These are phyloP conservation scores for Tylopilus sp. DNA, from an alignment of 768 basidiomycete species.

Conservation along the genomic window DNA sequence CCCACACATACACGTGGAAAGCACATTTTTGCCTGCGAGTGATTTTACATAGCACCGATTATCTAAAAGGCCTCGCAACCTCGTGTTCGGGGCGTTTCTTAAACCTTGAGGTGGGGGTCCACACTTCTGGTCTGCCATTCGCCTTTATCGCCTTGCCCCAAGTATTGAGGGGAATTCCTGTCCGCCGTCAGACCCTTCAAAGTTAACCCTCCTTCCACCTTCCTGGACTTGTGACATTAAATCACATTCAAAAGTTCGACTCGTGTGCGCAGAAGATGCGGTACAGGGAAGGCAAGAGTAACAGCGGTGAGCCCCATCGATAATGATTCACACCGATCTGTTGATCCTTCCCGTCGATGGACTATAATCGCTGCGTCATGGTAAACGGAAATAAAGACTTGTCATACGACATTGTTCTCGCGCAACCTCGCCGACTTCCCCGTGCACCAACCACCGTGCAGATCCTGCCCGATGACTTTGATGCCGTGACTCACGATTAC, in stretches of 20 bases:
- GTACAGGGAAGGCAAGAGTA: slow-evolving; percentile 23
- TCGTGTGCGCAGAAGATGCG: slow-evolving; percentile 15
- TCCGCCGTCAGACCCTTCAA: not conserved
- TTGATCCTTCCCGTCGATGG: slow-evolving; percentile 16
- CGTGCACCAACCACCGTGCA: slow-evolving; percentile 33
- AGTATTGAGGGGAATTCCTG: not conserved
- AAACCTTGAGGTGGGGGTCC: slow-evolving; percentile 8
- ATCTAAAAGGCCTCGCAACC: slow-evolving; percentile 27
- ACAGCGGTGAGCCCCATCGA: slow-evolving; percentile 25
- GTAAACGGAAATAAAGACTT: slow-evolving; percentile 22
- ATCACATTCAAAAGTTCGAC: not conserved
- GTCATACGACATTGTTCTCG: slow-evolving; percentile 30
- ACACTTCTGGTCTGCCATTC: not conserved
- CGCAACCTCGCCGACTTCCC: slow-evolving; percentile 21
- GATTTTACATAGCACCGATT: slow-evolving; percentile 22
- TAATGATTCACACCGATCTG: slow-evolving; percentile 7
- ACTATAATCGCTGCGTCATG: not conserved
- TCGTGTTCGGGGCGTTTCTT: slow-evolving; percentile 25
- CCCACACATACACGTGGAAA: slow-evolving; percentile 20
- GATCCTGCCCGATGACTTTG: slow-evolving; percentile 29
- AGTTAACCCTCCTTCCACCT: not conserved
- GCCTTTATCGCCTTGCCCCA: not conserved
- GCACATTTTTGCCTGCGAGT: slow-evolving; percentile 16
- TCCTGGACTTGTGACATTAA: not conserved
- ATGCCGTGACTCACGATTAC: slow-evolving; percentile 28